These are phyloP conservation scores for Wickerhamiella australiensis DNA, from an alignment of 805 yeast genomes.

Conservation along the genomic window DNA sequence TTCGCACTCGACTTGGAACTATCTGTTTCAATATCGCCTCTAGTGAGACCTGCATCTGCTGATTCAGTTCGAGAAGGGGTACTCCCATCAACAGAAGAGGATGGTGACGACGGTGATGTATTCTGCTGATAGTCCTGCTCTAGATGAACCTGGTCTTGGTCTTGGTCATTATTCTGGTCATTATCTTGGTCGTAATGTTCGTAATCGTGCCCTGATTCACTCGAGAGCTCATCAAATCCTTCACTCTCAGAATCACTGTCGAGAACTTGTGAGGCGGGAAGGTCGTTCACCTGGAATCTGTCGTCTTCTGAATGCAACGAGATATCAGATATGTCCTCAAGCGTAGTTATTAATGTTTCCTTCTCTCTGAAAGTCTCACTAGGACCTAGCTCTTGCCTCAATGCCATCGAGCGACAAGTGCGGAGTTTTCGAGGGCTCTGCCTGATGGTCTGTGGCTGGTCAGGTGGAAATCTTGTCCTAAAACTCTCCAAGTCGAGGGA, in stretches of 20 bases:
- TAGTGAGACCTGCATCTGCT: neutral
- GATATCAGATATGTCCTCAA: neutral
- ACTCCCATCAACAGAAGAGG: too few species aligned
- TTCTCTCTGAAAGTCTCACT: neutral
- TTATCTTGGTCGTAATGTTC: neutral
- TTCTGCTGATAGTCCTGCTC: neutral
- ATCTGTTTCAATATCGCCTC: neutral
- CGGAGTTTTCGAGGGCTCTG: neutral
- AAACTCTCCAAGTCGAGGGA: constrained; percentile 6
- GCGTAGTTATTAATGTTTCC: neutral
- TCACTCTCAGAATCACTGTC: neutral
- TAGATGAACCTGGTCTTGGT: neutral
- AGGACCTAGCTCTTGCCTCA: neutral
- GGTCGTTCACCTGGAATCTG: neutral
- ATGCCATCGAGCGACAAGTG: constrained; percentile 3
- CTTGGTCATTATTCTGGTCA: too few species aligned
- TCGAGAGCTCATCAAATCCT: neutral
- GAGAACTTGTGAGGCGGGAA: neutral
- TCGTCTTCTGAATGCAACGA: constrained; percentile 1
- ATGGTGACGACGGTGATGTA: too few species aligned
- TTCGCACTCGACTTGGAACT: neutral
- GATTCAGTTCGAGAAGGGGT: neutral
- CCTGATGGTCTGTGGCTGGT: neutral
- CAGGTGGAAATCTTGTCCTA: neutral
- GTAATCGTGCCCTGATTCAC: neutral